Evolutionary conservation across 2,329 filamentous ascomycete genomes (phyloP).

Genomic region (Didymella exigua): DNA sequence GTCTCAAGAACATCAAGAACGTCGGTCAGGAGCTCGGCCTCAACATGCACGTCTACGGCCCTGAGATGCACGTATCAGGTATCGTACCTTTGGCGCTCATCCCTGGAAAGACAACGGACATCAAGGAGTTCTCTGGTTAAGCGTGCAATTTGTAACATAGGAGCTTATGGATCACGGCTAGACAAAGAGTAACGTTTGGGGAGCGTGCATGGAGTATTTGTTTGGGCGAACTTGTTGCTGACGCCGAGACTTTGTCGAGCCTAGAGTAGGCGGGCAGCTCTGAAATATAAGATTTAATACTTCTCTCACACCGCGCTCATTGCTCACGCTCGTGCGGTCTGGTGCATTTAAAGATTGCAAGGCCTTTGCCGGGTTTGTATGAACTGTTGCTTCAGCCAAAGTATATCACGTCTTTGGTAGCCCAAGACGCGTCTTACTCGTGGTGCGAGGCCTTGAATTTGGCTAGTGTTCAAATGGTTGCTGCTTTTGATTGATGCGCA

Average conservation of each 20-base stretch:
- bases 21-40: slow-evolving; percentile 93
- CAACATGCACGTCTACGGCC: slow-evolving; percentile 88
- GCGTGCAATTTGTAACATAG: slow-evolving; percentile 39
- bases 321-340: neutral
- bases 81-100: slow-evolving; percentile 90
- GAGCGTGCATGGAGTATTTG: slow-evolving; percentile 25
- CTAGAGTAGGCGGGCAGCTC: slow-evolving; percentile 13
- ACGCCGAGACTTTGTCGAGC: slow-evolving; percentile 20
- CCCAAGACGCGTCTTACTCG: too few species aligned
- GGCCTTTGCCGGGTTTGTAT: too few species aligned
- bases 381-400: too few species aligned
- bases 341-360: too few species aligned
- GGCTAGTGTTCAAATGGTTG: too few species aligned
- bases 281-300: slow-evolving; percentile 28
- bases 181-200: slow-evolving; percentile 38
- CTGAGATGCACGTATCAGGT: slow-evolving; percentile 87
- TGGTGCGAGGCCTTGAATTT: too few species aligned
- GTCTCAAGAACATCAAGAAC: slow-evolving; percentile 99
- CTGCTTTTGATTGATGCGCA: too few species aligned
- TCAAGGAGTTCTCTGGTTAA: slow-evolving; percentile 66
- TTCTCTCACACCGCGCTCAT: neutral
- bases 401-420: too few species aligned
- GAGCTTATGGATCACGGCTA: slow-evolving; percentile 39
- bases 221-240: slow-evolving; percentile 24
- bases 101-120: slow-evolving; percentile 62